Evolutionary conservation across 78 protist species (phyloP), one percentile per base, ranked within the genome.

Genomic region (Bigelowiella natans): DNA sequence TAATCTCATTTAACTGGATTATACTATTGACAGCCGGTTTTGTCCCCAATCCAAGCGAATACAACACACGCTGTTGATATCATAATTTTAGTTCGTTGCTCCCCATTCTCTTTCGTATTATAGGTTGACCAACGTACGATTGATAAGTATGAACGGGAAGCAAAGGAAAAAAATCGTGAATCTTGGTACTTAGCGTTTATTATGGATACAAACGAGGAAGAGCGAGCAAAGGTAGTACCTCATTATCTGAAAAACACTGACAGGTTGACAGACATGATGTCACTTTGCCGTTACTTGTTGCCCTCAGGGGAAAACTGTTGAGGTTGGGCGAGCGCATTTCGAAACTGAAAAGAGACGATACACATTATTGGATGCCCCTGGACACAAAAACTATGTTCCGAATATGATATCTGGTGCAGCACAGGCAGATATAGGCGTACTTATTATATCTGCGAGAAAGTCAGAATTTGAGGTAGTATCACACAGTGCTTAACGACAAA

Each of bases 351-450:
- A 89, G 63, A 92, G 94, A 90, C 85, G 96, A 85, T 95, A 85
- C 94, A 97, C 99, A 31, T 90, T 98, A 40, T 91, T 98, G 30
- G 99, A 98, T 83, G 99, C 99, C 2, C 99, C 99, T 30, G 99
- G 99, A 40, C 95, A 94, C 92, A 94, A 95, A 87, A 39, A 89
- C 85, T 97, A 92, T 89, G 99, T 98, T 38, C 98, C 98, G 39
- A 92, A 97, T 93, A 98, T 98, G 99, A 98, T 98, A 38, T 91
- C 96, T 36, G 99, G 99, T 37, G 98, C 98, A 0, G 93, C 99
- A 2, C 99, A 98, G 93, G 99, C 99, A 0, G 99, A 98, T 51
- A 91, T 97, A 1, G 99, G 95, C 39, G 94, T 98, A 38, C 91
- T 98, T 36, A 98, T 98, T 34, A 94, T 98, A 85, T 95, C 98